Percentiles rank a stretch among this genome's conserved stretches.
phyloP scores from a whole-genome alignment of 1,139 yeast genomes.

The Suhomyces maxii region DNA sequence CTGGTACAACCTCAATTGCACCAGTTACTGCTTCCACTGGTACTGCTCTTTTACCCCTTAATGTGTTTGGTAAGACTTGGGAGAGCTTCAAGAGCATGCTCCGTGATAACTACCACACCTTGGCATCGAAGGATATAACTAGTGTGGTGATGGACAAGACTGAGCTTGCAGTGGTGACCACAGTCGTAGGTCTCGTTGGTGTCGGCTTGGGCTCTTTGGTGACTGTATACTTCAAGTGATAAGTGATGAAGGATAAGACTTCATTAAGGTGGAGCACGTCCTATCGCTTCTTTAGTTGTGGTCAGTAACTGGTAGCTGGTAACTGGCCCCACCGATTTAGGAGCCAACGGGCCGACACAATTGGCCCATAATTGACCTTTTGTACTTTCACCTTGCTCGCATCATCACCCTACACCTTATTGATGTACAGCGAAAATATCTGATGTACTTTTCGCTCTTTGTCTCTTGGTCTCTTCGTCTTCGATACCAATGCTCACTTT shows the following conservation, averaged over 20 bases:
- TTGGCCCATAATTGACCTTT: not conserved
- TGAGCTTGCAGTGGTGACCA: constrained; percentile 25
- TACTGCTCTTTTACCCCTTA: constrained; percentile 1
- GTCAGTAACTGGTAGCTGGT: not conserved
- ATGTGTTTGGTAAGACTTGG: constrained; percentile 16
- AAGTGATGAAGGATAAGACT: not conserved
- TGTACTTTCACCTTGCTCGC: too few species aligned
- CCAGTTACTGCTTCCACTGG: not conserved
- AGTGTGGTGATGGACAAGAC: constrained; percentile 23
- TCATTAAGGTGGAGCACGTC: not conserved
- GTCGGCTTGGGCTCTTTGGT: constrained; percentile 25
- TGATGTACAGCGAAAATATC: too few species aligned
- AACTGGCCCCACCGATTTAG: not conserved
- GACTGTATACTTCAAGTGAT: constrained; percentile 14
- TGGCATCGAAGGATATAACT: constrained; percentile 20
- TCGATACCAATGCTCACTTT: too few species aligned
- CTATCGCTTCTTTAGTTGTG: too few species aligned
- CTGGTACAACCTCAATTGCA: not conserved
- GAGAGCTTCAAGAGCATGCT: constrained; percentile 15
- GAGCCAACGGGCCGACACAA: not conserved
- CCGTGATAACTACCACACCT: constrained; percentile 17
- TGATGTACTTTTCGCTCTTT: too few species aligned
- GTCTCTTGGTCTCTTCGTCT: too few species aligned
- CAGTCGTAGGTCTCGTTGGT: constrained; percentile 20
- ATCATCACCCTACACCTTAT: too few species aligned